Evolutionary conservation across 768 basidiomycete species (phyloP), one percentile per base, ranked within the genome.

Genomic region (Nevesoporus exiguus): DNA sequence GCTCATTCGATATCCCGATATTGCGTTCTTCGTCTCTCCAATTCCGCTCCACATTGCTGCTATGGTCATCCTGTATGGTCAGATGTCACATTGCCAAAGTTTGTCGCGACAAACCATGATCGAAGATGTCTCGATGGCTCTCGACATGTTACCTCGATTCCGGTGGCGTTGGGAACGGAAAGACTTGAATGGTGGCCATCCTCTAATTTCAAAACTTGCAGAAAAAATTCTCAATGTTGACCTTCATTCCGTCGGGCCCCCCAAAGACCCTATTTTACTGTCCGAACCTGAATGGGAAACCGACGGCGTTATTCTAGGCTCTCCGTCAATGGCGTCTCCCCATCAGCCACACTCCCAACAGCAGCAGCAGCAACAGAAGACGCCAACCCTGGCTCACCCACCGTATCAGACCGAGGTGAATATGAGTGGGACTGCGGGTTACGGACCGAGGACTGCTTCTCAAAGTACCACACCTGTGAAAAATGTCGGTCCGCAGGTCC

Each of bases 91-190:
- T 49, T 88, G 86, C 55, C 82, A 88, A 25, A 80, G 78, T 39
- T 77, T 91, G 25, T 71, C 85, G 2, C 78, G 76, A 37, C 75
- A 83, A 52, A 80, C 82, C 36, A 89, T 86, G 36, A 74, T 89
- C 27, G 87, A 92, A 70, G 91, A 93, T 62, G 80, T 93, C 34
- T 89, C 87, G 84, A 81, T 90, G 68, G 91, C 91, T 27, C 82
- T 93, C 21, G 86, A 92, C 68, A 88, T 92, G 83, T 81, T 93
- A 11, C 91, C 91, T 3, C 85, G 85, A 30, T 88, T 93, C 80
- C 84, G 91, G 47, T 93, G 91, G 91, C 84, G 91, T 57, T 93
- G 91, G 91, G 89, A 91, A 64, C 82, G 91, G 49, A 90, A 86
- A 67, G 90, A 93, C 64, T 71, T 82, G 51, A 84, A 84, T 41